phyloP scores from a whole-genome alignment of 1,284 basidiomycete genomes.

The Lignosus rhinocerotis region DNA sequence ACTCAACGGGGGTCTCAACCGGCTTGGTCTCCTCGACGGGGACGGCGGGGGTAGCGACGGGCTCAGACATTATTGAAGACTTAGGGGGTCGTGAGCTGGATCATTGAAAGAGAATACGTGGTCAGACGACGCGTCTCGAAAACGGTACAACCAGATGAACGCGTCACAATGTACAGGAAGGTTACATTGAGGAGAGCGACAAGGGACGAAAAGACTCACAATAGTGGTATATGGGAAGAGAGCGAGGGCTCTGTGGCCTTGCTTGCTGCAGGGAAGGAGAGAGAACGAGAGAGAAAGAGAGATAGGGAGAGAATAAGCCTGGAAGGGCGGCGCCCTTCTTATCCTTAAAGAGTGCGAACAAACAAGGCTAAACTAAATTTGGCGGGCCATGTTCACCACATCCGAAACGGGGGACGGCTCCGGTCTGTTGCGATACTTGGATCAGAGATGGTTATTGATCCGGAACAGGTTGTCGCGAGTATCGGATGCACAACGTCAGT shows the following conservation, averaged over 20 bases:
- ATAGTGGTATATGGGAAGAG: constrained; percentile 34
- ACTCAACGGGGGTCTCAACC: constrained; percentile 42
- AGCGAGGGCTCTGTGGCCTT: constrained; percentile 29
- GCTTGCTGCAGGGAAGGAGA: constrained; percentile 28
- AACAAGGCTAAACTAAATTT: constrained; percentile 40
- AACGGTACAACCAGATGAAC: constrained; percentile 11
- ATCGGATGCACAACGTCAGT: neutral
- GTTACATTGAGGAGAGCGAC: constrained; percentile 12
- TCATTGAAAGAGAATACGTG: constrained; percentile 17
- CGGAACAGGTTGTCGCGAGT: constrained; percentile 11
- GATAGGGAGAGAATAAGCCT: constrained; percentile 35
- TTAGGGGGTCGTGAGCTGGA: constrained; percentile 54
- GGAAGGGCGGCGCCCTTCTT: constrained; percentile 42
- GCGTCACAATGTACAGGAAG: constrained; percentile 7
- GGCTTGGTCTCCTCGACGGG: constrained; percentile 50
- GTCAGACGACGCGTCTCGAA: constrained; percentile 23
- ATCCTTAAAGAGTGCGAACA: constrained; percentile 52
- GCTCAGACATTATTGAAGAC: constrained; percentile 74
- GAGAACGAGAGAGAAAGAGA: constrained; percentile 37
- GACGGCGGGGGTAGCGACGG: constrained; percentile 44
- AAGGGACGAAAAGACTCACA: constrained; percentile 26
- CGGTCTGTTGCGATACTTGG: constrained; percentile 22
- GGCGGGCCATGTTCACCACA: constrained; percentile 26
- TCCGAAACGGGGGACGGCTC: constrained; percentile 26
- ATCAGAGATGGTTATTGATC: constrained; percentile 20